Base-by-base conservation (phyloP, 2,329 filamentous ascomycete species). In the Coniochaeta prunicola region DNA sequence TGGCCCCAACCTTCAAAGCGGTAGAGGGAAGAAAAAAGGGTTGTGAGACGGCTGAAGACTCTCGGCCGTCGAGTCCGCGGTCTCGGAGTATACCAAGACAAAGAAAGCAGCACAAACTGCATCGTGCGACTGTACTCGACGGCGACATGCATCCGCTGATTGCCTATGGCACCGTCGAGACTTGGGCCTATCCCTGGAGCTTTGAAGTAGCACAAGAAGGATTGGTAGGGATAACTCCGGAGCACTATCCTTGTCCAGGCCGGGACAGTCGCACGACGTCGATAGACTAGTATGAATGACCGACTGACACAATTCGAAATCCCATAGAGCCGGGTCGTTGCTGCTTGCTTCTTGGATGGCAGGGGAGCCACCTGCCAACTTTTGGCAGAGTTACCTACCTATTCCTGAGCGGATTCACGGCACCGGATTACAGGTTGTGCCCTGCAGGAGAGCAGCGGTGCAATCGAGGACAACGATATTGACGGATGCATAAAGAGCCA, bases 121-220 rank as follows among this genome's bases (percentile, higher is more conserved):
- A 19, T 38, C 19, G 57, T 58, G 42, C 57, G 19, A 58, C 57
- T 36, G 13, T 50, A 17, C 42, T 38, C 45, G 30, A 58, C 57
- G 57, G 57, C 45, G 33, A 58, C 42, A 53, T 58, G 57, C 57
- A 58, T 31, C 28, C 28, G 19, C 26, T 48, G 19, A 58, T 36
- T 21, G 30, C 57, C 57, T 58, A 53, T 53, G 31, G 45, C 26
- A 53, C 33, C 21, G 12, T 17, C 12, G n/a, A 34, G 34, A 34
- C 24, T 17, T 17, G 33, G 9, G 17, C 3, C 34, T 19, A 56
- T 42, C 36, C 33, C 24, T 19, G 17, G 30, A 56, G 24, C 21
- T 38, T 28, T n/a, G 34, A 3, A 15, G 54, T 56, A 31, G 12
- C 24, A 56, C 54, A 26, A 34, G 53, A 34, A 15, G 24, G 45